Evolutionary conservation across 805 yeast genomes (phyloP).

Genomic region (Yarrowia bubula): DNA sequence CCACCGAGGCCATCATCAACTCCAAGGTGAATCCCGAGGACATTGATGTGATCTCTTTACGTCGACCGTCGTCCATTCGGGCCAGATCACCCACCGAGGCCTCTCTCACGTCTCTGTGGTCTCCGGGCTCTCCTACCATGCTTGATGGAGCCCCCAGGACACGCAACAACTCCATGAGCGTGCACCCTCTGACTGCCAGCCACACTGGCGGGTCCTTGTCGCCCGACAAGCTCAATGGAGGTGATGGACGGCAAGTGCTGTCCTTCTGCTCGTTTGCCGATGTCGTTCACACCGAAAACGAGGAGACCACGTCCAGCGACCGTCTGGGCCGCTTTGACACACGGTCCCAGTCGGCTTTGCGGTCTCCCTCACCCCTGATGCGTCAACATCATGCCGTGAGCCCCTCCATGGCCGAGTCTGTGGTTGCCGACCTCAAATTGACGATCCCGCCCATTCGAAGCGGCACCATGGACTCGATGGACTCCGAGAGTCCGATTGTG

Average conservation of each 20-base stretch:
- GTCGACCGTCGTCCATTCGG: slow-evolving; percentile 48
- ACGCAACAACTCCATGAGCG: slow-evolving; percentile 20
- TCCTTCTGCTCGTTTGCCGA: slow-evolving; percentile 78
- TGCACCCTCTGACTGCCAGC: slow-evolving; percentile 12
- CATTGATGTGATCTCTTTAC: slow-evolving; percentile 66
- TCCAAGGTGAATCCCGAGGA: slow-evolving; percentile 58
- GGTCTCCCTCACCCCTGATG: slow-evolving; percentile 11
- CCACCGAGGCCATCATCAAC: slow-evolving; percentile 62
- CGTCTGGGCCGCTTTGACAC: slow-evolving; percentile 4
- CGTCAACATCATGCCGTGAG: slow-evolving; percentile 14
- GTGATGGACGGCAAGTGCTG: slow-evolving; percentile 33
- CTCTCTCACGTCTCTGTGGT: slow-evolving; percentile 16
- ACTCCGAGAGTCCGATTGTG: slow-evolving; percentile 22
- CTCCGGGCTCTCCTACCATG: slow-evolving; percentile 20
- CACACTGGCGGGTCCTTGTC: background rate
- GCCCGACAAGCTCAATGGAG: slow-evolving; percentile 3
- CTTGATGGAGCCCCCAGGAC: slow-evolving; percentile 2
- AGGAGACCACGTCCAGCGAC: slow-evolving; percentile 12
- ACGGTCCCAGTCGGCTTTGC: slow-evolving; percentile 16
- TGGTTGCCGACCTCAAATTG: slow-evolving; percentile 7
- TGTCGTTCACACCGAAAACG: slow-evolving; percentile 43
- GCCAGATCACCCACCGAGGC: slow-evolving; percentile 27
- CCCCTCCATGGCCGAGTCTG: slow-evolving; percentile 24
- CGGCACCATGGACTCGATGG: slow-evolving; percentile 15
- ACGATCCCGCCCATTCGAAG: background rate